phyloP scores from a whole-genome alignment of 2,329 filamentous ascomycete species.

The Cladorrhinum sp. region DNA sequence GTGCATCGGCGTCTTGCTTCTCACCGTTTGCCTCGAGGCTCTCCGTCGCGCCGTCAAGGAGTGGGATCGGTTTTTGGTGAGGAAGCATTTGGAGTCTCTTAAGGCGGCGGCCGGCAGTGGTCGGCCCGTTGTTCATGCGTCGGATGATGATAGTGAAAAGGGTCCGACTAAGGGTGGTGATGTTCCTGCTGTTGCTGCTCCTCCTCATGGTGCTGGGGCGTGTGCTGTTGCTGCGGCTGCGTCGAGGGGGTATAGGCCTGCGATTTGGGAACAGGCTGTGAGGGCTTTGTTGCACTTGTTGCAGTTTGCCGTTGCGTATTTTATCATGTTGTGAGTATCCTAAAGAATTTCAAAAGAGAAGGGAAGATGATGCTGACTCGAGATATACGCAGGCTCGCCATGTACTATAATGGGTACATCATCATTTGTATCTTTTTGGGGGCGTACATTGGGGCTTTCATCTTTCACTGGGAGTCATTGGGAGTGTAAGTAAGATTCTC shows the following conservation, averaged over 20 bases:
- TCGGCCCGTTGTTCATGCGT: too few species aligned
- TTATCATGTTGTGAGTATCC: constrained; percentile 63
- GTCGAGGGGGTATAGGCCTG: constrained; percentile 49
- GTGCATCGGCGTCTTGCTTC: constrained; percentile 73
- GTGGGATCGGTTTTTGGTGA: constrained; percentile 66
- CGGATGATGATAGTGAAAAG: not conserved
- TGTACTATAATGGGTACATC: constrained; percentile 69
- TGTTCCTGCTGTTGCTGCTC: constrained; percentile 3
- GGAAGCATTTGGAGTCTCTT: constrained; percentile 39
- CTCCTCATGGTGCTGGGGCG: not conserved
- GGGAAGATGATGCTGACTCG: not conserved
- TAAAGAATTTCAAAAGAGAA: not conserved
- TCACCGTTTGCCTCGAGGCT: constrained; percentile 69
- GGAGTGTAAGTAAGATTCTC: constrained; percentile 23
- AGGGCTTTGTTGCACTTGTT: constrained; percentile 66
- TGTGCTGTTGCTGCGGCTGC: not conserved
- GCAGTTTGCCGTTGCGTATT: constrained; percentile 73
- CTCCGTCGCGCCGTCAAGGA: constrained; percentile 69
- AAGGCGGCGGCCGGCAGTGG: not conserved
- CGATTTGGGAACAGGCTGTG: constrained; percentile 60
- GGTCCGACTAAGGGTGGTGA: not conserved
- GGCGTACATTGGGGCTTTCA: constrained; percentile 66
- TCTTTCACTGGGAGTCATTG: constrained; percentile 68
- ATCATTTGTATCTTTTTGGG: constrained; percentile 80
- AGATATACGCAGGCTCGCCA: constrained; percentile 39